Conservation (phyloP, 1,284 basidiomycete genomes). For the Peniophora sp. region DNA sequence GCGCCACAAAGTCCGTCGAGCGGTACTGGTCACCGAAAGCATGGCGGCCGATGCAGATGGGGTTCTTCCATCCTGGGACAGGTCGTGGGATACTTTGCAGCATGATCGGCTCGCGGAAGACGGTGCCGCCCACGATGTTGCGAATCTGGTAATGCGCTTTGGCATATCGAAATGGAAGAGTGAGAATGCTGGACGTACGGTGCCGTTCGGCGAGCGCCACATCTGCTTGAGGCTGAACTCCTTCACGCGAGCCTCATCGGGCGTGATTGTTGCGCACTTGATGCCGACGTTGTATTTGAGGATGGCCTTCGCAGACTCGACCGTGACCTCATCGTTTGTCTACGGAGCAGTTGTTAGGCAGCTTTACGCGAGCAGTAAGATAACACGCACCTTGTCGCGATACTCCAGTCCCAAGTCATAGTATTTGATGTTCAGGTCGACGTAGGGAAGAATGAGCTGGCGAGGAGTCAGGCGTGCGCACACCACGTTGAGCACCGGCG, state of each 20-base stretch:
- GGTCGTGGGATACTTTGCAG: conserved; percentile 87
- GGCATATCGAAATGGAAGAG: not conserved
- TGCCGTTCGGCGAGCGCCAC: conserved; percentile 95
- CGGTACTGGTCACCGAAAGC: conserved; percentile 97
- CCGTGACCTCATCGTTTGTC: conserved; percentile 92
- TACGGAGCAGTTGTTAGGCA: conserved; percentile 19
- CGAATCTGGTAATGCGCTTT: conserved; percentile 54
- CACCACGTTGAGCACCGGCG: not conserved
- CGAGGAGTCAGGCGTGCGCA: not conserved
- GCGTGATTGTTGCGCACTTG: conserved; percentile 98
- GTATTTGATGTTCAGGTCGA: conserved; percentile 97
- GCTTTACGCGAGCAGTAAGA: conserved; percentile 1
- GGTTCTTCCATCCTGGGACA: conserved; percentile 94
- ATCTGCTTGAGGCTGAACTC: conserved; percentile 98
- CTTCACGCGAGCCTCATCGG: conserved; percentile 90
- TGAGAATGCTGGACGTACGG: conserved; percentile 40
- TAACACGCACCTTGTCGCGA: conserved; percentile 70
- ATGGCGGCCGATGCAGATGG: conserved; percentile 95
- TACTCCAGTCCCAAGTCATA: conserved; percentile 92
- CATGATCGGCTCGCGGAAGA: conserved; percentile 98
- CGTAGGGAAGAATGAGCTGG: conserved; percentile 90
- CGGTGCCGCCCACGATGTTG: conserved; percentile 95
- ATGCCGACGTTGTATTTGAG: conserved; percentile 86
- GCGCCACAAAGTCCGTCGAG: conserved; percentile 83
- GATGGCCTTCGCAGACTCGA: conserved; percentile 91